These are phyloP conservation scores for Cucumis melo DNA, from an alignment of 306 rosid species.

Conservation along the genomic window DNA sequence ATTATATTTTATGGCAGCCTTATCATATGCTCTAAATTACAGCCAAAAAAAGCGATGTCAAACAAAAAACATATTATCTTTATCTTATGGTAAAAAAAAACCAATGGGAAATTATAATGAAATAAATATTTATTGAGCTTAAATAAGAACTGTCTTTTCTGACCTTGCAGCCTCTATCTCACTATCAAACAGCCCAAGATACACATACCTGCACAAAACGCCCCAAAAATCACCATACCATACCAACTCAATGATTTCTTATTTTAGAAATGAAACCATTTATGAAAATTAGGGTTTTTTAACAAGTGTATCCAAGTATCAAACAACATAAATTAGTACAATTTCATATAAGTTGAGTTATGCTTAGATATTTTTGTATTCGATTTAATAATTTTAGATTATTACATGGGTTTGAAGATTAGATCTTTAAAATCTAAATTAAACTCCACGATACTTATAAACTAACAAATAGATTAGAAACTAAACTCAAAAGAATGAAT, in stretches of 20 bases:
- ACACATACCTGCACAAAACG: slow-evolving; percentile 52
- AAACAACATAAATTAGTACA: too few relatives aligned
- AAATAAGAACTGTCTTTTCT: slow-evolving; percentile 1
- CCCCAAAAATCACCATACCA: background rate
- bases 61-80: background rate
- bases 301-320: too few relatives aligned
- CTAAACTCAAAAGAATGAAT: too few relatives aligned
- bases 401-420: too few relatives aligned
- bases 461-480: too few relatives aligned
- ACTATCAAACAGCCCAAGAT: slow-evolving; percentile 87
- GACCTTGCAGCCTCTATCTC: slow-evolving; percentile 98
- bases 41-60: background rate
- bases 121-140: background rate
- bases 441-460: too few relatives aligned
- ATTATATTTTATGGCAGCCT: slow-evolving; percentile 75
- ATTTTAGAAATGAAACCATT: background rate
- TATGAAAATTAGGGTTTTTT: too few relatives aligned
- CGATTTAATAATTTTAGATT: too few relatives aligned
- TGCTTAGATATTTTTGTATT: too few relatives aligned
- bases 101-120: background rate
- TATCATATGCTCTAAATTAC: slow-evolving; percentile 70
- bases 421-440: too few relatives aligned
- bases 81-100: background rate
- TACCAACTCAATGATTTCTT: too few relatives aligned
- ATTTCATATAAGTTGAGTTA: too few relatives aligned